phyloP scores from a whole-genome alignment of 192 early-diverging fungal species.

The Coemansia guatemalensis region DNA sequence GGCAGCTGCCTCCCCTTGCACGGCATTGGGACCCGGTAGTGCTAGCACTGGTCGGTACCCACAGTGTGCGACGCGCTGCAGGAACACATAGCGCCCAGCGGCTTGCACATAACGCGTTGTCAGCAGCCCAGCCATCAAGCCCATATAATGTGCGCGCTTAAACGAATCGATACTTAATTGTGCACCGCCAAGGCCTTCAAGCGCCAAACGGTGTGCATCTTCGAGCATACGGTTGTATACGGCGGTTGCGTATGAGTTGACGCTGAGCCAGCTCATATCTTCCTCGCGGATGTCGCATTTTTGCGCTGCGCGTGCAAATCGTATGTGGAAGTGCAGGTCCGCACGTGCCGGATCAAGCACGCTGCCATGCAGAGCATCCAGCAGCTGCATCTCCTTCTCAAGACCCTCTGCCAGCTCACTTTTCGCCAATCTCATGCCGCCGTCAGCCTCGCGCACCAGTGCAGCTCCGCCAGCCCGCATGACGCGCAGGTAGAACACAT shows the following conservation, averaged over 20 bases:
- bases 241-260: constrained; percentile 33
- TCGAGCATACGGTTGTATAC: constrained; percentile 40
- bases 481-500: constrained; percentile 34
- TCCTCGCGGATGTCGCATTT: constrained; percentile 24
- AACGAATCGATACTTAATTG: constrained; percentile 13
- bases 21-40: constrained; percentile 18
- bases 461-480: constrained; percentile 1
- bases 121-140: constrained; percentile 23
- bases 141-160: constrained; percentile 27
- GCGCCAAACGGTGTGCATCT: constrained; percentile 31
- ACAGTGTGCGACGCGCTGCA: constrained; percentile 14
- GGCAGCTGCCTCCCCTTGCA: constrained; percentile 24
- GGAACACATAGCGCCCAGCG: constrained; percentile 20
- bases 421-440: constrained; percentile 8
- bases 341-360: neutral
- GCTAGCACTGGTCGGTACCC: constrained; percentile 36
- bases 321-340: constrained; percentile 40
- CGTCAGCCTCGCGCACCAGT: neutral
- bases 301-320: constrained; percentile 21
- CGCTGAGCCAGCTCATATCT: constrained; percentile 34
- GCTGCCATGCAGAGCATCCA: constrained; percentile 3
- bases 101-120: constrained; percentile 22
- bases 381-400: constrained; percentile 29
- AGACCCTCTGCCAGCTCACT: constrained; percentile 4
- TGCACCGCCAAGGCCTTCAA: constrained; percentile 16